Base-by-base conservation (phyloP, 768 basidiomycete species). In the Exidia glandulosa region DNA sequence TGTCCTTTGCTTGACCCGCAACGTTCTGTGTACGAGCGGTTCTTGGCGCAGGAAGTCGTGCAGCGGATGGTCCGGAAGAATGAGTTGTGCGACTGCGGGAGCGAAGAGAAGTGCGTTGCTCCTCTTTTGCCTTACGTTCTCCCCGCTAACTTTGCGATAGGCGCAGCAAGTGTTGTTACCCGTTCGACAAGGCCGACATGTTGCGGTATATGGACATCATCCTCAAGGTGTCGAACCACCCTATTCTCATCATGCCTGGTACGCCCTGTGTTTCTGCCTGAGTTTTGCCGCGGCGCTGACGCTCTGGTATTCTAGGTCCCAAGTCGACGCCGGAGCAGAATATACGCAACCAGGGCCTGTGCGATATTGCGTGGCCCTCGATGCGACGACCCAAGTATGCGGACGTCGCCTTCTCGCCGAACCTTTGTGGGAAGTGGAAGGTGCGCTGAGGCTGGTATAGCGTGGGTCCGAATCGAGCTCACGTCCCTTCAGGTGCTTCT, bases 161-260 rank as follows among this genome's bases (percentile, higher is more conserved):
- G 56, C 75, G 85, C 2, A 83, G 82, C 34, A 79, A 85, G 36
- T 86, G 85, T 63, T 81, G 80, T 61, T 70, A 82, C 62, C 70
- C 71, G 3, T 70, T 72, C 2, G 77, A 75, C 5, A 70, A 73
- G 33, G 75, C 75, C 0, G 80, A 79, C 31, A 76, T 94, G 5
- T 84, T 95, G 71, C 84, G 82, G 67, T 89, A 82, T 65, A 88
- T 89, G 75, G 82, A 83, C 1, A 78, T 90, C n/a, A 74, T 94
- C 57, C 87, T 91, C 71, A 90, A 91, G 70, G 74, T 94, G 4
- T 88, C 90, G 9, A 94, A 98, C 68, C 94, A 96, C 69, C 78
- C 95, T 52, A 88, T 81, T 0, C 72, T 98, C 25, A 87, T 98
- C 41, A 78, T 95, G 45, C 94, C 91, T 57, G 79, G 94, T 90